Base-by-base conservation (phyloP, 768 basidiomycete genomes). In the Brasilioporus rufonigricans region DNA sequence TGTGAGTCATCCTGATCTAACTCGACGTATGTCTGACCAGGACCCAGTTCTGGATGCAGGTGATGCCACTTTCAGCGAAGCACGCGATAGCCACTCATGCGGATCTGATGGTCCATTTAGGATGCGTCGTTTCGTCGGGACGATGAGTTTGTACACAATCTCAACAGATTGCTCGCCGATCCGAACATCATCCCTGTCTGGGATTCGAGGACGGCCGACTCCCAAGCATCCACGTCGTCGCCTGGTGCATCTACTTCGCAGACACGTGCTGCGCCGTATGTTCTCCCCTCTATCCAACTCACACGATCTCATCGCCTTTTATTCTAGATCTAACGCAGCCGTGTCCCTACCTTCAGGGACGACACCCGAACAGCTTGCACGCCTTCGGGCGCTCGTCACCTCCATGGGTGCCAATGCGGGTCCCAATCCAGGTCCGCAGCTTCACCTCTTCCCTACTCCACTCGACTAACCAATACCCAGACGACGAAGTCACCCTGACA, bases 41-140 rank as follows among this genome's bases (percentile, higher is more conserved):
- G 18, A 19, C 27, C 5, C 61, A 93, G 91, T 93, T 91, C 64
- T 93, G 90, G 90, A 76, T 92, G 82, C 91, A 92, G 86, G 89
- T 89, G 70, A 63, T 50, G 21, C 23, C 23, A 8, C 21, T 40
- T 48, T 29, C 2, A 6, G 18, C 26, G n/a, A n/a, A n/a, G n/a
- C n/a, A n/a, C n/a, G n/a, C n/a, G n/a, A 41, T 33, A 31, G 9
- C 9, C 44, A 12, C 31, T 21, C 8, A 35, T 14, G 39, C 1
- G 13, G 48, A 32, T 32, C 47, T 58, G 48, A 61, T 23, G 3
- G 21, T 10, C 4, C 11, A 31, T 33, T 23, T 52, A 92, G 87
- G 88, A 92, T 64, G 84, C 80, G 21, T 84, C 85, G 12, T 65
- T 81, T 18, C 77, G 73, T 3, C 79, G 87, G 36, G 90, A 93